These are phyloP conservation scores for Microcera coccophila DNA, from an alignment of 2,329 filamentous ascomycete genomes.

Conservation along the genomic window DNA sequence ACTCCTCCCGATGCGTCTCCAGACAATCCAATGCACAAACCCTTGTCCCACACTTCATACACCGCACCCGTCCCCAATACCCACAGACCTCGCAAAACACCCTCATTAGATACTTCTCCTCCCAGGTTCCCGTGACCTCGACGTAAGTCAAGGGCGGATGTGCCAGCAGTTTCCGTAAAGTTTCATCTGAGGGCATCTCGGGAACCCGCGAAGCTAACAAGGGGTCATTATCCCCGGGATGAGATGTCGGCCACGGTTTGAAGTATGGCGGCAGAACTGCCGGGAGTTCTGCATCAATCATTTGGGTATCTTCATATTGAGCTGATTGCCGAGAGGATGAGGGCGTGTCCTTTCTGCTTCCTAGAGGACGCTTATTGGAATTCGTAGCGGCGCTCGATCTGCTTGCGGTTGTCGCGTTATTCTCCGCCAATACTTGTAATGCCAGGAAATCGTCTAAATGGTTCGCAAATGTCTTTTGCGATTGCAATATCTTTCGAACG, in stretches of 20 bases:
- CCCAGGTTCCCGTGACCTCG: constrained; percentile 54
- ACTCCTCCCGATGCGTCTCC: constrained; percentile 67
- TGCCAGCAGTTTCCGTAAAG: constrained; percentile 60
- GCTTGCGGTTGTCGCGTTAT: constrained; percentile 27
- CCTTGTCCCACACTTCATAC: constrained; percentile 71
- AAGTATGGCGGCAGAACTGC: constrained; percentile 36
- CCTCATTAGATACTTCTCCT: constrained; percentile 51
- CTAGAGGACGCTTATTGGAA: constrained; percentile 25
- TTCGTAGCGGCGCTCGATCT: constrained; percentile 29
- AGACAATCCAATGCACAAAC: constrained; percentile 76
- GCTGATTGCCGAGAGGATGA: constrained; percentile 15
- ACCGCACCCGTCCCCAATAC: constrained; percentile 74
- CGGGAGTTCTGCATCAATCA: constrained; percentile 25
- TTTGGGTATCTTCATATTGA: constrained; percentile 25
- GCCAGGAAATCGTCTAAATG: constrained; percentile 78
- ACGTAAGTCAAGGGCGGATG: constrained; percentile 65
- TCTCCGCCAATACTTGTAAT: constrained; percentile 45
- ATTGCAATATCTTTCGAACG: constrained; percentile 72
- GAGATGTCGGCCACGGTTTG: constrained; percentile 33
- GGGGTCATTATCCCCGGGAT: constrained; percentile 52
- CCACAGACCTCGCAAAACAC: constrained; percentile 76
- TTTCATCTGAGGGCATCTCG: constrained; percentile 52
- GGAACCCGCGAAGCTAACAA: constrained; percentile 59
- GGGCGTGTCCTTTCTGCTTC: constrained; percentile 20
- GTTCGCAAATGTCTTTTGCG: constrained; percentile 79